A percentile compares a stretch with the other conserved stretches of the same genome.
Evolutionary conservation across 306 rosid species (phyloP).

Genomic region (Dryas octopetala): DNA sequence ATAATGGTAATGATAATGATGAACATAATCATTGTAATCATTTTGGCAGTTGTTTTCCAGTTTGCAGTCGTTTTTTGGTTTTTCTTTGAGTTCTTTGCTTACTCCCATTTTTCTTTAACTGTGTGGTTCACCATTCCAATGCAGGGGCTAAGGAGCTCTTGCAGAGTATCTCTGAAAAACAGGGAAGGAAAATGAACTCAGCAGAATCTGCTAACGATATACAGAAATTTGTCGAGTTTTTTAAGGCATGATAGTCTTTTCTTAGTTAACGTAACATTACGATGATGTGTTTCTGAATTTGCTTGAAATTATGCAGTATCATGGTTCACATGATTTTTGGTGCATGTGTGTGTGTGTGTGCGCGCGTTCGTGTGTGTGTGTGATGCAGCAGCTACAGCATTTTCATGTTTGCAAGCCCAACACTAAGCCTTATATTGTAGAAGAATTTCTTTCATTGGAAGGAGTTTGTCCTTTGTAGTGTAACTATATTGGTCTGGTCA

Average conservation of each 20-base stretch:
- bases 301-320: not conserved
- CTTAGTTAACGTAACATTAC: constrained; percentile 19
- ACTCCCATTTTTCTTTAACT: not conserved
- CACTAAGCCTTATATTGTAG: not conserved
- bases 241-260: constrained; percentile 56
- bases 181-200: constrained; percentile 78
- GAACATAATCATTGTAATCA: not conserved
- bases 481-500: too few species aligned
- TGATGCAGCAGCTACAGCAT: not conserved
- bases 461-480: not conserved
- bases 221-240: constrained; percentile 65
- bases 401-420: not conserved
- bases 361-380: not conserved
- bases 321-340: not conserved
- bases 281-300: constrained; percentile 12
- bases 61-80: not conserved
- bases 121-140: constrained; percentile 23
- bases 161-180: constrained; percentile 87
- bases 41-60: not conserved
- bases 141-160: constrained; percentile 89
- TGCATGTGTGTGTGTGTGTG: not conserved
- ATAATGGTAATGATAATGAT: too few species aligned
- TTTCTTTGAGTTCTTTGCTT: not conserved
- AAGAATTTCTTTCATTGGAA: not conserved
- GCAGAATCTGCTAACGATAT: constrained; percentile 81